phyloP scores from a whole-genome alignment of 2,329 filamentous ascomycete genomes.

The Chrysoporthe deuterocubensis region DNA sequence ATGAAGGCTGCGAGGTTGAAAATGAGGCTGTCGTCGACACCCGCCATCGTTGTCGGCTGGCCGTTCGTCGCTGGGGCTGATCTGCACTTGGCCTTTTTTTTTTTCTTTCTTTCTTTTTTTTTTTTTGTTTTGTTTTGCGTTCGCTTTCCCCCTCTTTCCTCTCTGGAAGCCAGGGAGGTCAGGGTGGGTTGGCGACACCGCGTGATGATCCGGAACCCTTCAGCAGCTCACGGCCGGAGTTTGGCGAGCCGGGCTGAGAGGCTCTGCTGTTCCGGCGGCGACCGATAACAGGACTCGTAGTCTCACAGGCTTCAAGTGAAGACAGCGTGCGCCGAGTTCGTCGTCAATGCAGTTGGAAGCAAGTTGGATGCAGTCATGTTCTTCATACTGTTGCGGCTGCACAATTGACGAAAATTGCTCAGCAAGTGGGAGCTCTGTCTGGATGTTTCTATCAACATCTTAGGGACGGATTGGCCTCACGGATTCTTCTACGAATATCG shows the following conservation, averaged over 20 bases:
- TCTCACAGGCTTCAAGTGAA: not conserved
- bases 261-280: not conserved
- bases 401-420: not conserved
- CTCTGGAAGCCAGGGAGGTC: no score
- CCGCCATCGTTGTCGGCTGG: conserved; percentile 37
- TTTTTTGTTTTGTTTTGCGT: no score
- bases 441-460: not conserved
- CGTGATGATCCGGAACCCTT: not conserved
- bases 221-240: not conserved
- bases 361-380: not conserved
- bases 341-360: not conserved
- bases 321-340: not conserved
- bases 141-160: no score
- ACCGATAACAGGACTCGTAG: no score
- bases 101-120: no score
- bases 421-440: not conserved
- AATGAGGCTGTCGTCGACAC: conserved; percentile 39
- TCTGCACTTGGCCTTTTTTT: not conserved
- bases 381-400: not conserved
- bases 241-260: not conserved
- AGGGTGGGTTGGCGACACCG: not conserved
- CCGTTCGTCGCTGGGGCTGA: no score
- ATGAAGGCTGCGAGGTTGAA: conserved; percentile 49
- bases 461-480: not conserved
- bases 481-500: not conserved